A percentile compares a stretch with the other conserved stretches of the same genome.
These are phyloP conservation scores for Ailanthus altissimus DNA, from an alignment of 345 rosid genomes.

Conservation along the genomic window DNA sequence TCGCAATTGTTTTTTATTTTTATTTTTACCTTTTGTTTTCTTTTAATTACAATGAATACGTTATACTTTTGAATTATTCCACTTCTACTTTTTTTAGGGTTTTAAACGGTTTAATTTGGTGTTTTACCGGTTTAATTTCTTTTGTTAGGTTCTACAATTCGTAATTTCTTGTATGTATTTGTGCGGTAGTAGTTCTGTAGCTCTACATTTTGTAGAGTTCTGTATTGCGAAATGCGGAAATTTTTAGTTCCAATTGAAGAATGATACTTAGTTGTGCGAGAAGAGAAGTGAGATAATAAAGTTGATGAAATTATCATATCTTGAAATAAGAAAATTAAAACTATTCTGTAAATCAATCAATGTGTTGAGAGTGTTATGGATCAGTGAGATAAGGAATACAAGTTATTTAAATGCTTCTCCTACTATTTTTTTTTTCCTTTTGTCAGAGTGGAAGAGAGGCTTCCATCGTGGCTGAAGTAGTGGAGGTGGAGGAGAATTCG, in stretches of 20 bases:
- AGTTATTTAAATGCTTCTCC: background rate
- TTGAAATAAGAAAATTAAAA: background rate
- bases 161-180: too few species aligned
- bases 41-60: background rate
- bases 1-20: too few species aligned
- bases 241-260: background rate
- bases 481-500: conserved; percentile 92
- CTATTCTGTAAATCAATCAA: background rate
- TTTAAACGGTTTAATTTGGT: background rate
- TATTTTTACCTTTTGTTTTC: too few species aligned
- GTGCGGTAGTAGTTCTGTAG: too few species aligned
- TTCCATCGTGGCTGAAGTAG: conserved; percentile 82
- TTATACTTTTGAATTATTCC: background rate
- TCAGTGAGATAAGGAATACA: background rate
- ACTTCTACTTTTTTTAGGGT: background rate
- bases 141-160: background rate
- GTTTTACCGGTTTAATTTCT: background rate
- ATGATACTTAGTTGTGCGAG: background rate
- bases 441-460: conserved; percentile 85
- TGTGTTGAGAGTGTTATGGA: background rate
- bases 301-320: background rate
- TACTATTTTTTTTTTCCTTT: background rate
- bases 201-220: too few species aligned
- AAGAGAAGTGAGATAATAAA: background rate
- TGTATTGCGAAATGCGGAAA: too few species aligned